These are phyloP conservation scores for Exserohilum turcica DNA, from an alignment of 2,329 filamentous ascomycete species.

Conservation along the genomic window DNA sequence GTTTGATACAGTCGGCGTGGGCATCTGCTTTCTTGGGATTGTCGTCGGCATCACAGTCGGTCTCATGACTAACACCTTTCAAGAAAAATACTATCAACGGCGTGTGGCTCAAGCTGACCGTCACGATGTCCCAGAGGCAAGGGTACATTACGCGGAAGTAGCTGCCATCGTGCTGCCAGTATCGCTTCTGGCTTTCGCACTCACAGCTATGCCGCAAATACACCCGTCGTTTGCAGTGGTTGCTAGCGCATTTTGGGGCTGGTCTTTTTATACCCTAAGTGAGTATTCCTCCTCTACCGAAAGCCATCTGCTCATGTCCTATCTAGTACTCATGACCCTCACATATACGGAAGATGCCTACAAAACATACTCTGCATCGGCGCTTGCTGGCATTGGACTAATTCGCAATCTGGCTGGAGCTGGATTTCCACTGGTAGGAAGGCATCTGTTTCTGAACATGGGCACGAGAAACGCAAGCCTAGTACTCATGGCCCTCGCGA, in stretches of 20 bases:
- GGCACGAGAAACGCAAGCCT: constrained; percentile 41
- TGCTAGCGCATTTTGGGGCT: constrained; percentile 57
- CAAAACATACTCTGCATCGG: constrained; percentile 51
- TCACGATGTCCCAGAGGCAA: constrained; percentile 51
- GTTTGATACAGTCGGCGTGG: constrained; percentile 48
- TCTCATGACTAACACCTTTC: constrained; percentile 52
- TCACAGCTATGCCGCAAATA: constrained; percentile 34
- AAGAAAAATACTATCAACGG: constrained; percentile 52
- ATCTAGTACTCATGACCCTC: constrained; percentile 53
- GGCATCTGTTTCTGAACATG: constrained; percentile 35
- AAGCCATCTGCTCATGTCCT: background rate
- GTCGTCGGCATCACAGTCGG: constrained; percentile 51
- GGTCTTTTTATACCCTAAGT: constrained; percentile 57
- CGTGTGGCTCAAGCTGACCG: constrained; percentile 39
- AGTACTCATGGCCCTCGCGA: constrained; percentile 35
- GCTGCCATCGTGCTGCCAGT: constrained; percentile 47
- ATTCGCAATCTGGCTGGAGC: constrained; percentile 47
- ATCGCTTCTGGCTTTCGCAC: constrained; percentile 47
- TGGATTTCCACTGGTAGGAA: constrained; percentile 40
- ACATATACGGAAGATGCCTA: constrained; percentile 58
- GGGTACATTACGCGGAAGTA: constrained; percentile 49
- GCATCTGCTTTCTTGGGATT: constrained; percentile 50
- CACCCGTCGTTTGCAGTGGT: constrained; percentile 55
- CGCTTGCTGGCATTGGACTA: constrained; percentile 50
- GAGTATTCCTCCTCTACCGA: background rate